Conservation (phyloP, 2,329 filamentous ascomycete species). For the Cadophora gregata region DNA sequence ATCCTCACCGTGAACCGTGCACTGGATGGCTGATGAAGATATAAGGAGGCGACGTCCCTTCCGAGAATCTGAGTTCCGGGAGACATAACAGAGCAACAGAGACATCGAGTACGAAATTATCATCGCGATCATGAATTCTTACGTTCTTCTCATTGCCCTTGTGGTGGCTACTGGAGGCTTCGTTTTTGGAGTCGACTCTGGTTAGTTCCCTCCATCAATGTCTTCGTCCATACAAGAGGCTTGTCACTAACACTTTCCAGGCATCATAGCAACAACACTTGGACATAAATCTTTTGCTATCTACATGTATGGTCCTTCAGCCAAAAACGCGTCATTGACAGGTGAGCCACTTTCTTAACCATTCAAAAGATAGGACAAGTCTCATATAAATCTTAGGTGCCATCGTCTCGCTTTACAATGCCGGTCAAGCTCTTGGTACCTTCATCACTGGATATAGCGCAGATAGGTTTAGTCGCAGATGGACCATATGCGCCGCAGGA, state of each 20-base stretch:
- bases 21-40: conserved; percentile 6
- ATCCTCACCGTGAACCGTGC: background rate
- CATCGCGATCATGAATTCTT: conserved; percentile 26
- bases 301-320: conserved; percentile 43
- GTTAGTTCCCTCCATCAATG: background rate
- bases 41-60: background rate
- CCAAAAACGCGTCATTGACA: conserved; percentile 33
- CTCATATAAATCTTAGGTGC: conserved; percentile 34
- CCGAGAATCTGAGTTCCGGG: background rate
- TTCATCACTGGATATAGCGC: conserved; percentile 44
- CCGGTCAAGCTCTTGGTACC: conserved; percentile 44
- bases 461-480: conserved; percentile 46
- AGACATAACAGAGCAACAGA: background rate
- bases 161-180: conserved; percentile 38
- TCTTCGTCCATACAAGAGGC: background rate
- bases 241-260: conserved; percentile 16
- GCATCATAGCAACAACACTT: conserved; percentile 46
- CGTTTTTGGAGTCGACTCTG: conserved; percentile 35
- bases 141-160: conserved; percentile 34
- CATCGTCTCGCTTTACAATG: conserved; percentile 46
- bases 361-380: background rate
- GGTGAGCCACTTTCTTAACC: background rate
- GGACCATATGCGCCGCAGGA: conserved; percentile 35
- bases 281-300: conserved; percentile 44
- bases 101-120: background rate